Conservation (phyloP, 106 monocot genomes). For the Amphibolis antarctica region DNA sequence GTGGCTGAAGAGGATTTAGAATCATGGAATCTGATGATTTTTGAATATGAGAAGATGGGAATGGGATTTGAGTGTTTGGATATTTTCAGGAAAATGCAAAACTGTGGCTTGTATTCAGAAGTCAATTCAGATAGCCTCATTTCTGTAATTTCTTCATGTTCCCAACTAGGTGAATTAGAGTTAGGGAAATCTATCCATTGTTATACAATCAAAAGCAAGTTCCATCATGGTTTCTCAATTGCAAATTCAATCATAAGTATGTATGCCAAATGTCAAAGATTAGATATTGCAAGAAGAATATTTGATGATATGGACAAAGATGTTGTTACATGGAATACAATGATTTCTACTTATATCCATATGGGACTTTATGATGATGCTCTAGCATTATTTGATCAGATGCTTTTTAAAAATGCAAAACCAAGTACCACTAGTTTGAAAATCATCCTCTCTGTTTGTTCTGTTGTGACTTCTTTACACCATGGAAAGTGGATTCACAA, state of each 20-base stretch:
- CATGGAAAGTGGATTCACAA: slow-evolving; percentile 42
- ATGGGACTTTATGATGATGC: slow-evolving; percentile 34
- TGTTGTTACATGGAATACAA: slow-evolving; percentile 49
- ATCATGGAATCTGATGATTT: slow-evolving; percentile 50
- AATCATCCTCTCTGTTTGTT: slow-evolving; percentile 54
- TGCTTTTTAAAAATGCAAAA: slow-evolving; percentile 33
- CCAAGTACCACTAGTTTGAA: slow-evolving; percentile 46
- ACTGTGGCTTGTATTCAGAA: background rate
- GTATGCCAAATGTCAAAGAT: slow-evolving; percentile 48
- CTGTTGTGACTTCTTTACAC: slow-evolving; percentile 39
- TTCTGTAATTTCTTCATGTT: slow-evolving; percentile 45
- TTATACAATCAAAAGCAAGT: slow-evolving; percentile 25
- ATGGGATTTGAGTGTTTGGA: slow-evolving; percentile 34
- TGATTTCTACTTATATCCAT: slow-evolving; percentile 42
- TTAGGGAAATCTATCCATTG: slow-evolving; percentile 60
- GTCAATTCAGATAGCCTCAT: slow-evolving; percentile 27
- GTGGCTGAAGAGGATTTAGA: slow-evolving; percentile 20
- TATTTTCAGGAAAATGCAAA: slow-evolving; percentile 51
- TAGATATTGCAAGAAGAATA: slow-evolving; percentile 30
- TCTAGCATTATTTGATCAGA: slow-evolving; percentile 46
- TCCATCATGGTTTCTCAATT: slow-evolving; percentile 21
- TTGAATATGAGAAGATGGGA: slow-evolving; percentile 38
- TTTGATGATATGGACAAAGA: slow-evolving; percentile 34
- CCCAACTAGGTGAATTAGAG: slow-evolving; percentile 20
- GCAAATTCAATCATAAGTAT: slow-evolving; percentile 44